Percentiles rank a stretch among this genome's conserved stretches.
Conservation (phyloP, 257 asterid species). For the Lantana camara region DNA sequence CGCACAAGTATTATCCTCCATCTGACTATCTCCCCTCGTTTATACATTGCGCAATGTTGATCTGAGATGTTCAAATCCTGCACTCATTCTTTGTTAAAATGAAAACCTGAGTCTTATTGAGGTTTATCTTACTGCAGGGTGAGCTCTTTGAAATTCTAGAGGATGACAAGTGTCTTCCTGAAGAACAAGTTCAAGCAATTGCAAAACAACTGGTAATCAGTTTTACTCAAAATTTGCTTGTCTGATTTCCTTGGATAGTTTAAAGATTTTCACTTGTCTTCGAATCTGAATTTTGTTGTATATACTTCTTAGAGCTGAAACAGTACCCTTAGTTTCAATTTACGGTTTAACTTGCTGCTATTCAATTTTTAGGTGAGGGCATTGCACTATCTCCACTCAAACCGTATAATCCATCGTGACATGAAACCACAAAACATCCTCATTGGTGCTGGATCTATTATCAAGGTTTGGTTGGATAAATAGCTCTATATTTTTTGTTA, state of each 20-base stretch:
- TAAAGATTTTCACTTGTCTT: neutral
- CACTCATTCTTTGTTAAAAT: neutral
- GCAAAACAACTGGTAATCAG: conserved; percentile 98
- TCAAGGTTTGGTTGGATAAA: conserved; percentile 66
- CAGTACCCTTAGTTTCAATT: conserved; percentile 4
- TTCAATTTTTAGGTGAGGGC: conserved; percentile 74
- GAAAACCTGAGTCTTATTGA: conserved; percentile 26
- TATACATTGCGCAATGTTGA: no score
- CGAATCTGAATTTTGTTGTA: conserved; percentile 12
- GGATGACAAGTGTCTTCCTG: conserved; percentile 98
- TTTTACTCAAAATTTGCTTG: conserved; percentile 10
- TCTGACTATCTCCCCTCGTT: conserved; percentile 15
- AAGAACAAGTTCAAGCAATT: conserved; percentile 98
- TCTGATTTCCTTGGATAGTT: conserved; percentile 7
- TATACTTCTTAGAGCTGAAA: conserved; percentile 6
- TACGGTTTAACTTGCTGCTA: conserved; percentile 18
- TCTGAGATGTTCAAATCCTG: no score
- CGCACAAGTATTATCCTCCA: conserved; percentile 60
- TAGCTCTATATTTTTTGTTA: neutral
- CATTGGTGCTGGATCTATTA: conserved; percentile 90
- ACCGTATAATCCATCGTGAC: conserved; percentile 97
- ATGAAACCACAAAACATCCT: conserved; percentile 99
- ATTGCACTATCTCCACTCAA: conserved; percentile 90
- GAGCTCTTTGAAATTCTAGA: conserved; percentile 97
- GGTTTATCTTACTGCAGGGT: conserved; percentile 58